Conservation (phyloP, 2,329 filamentous ascomycete genomes). For the Ophiocordyceps camponoti-saundersi region DNA sequence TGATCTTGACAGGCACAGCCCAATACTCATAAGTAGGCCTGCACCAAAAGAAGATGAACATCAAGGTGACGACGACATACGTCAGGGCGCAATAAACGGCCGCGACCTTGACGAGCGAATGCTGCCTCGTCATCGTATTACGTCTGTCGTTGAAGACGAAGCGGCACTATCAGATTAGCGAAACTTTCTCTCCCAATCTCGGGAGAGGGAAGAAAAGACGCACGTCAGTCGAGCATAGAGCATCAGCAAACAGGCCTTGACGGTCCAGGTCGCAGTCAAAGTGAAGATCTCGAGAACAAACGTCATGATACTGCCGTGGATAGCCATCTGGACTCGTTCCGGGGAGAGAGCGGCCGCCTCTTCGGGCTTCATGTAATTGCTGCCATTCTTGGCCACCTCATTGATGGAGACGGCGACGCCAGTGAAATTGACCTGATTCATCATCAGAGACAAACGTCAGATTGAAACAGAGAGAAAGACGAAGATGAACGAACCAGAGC, state of each 20-base stretch:
- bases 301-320: conserved; percentile 36
- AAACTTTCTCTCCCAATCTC: no score
- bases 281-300: conserved; percentile 36
- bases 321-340: conserved; percentile 19
- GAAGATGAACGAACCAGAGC: conserved; percentile 21
- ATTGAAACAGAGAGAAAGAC: neutral
- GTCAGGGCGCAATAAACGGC: conserved; percentile 23
- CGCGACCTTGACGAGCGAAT: conserved; percentile 22
- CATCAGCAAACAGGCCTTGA: conserved; percentile 34
- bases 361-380: conserved; percentile 23
- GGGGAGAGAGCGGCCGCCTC: conserved; percentile 24
- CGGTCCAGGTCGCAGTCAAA: conserved; percentile 30
- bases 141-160: conserved; percentile 4
- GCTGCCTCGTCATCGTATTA: conserved; percentile 13
- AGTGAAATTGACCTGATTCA: conserved; percentile 9
- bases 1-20: conserved; percentile 24
- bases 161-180: neutral
- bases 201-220: conserved; percentile 5
- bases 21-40: conserved; percentile 33
- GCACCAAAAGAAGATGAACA: conserved; percentile 37
- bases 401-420: conserved; percentile 24
- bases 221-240: conserved; percentile 35
- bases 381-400: conserved; percentile 23
- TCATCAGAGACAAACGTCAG: neutral
- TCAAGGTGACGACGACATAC: conserved; percentile 29